phyloP scores from a whole-genome alignment of 768 basidiomycete species.

The Suillus variegatus region DNA sequence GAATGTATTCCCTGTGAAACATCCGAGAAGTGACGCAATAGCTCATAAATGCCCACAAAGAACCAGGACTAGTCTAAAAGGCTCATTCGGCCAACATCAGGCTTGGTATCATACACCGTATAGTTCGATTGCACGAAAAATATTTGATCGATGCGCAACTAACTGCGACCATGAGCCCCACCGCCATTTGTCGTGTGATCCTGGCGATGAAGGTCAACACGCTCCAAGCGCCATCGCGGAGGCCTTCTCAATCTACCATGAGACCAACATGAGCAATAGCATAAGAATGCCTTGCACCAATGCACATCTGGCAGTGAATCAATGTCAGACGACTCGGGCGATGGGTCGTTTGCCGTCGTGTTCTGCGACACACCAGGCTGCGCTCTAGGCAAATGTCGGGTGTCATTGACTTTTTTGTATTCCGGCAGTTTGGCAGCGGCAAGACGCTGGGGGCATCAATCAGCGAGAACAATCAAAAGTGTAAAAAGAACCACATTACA shows the following conservation, averaged over 20 bases:
- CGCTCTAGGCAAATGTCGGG: neutral
- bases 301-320: neutral
- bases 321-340: neutral
- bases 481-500: neutral
- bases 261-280: neutral
- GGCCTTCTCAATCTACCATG: neutral
- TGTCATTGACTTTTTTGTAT: conserved; percentile 1
- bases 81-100: neutral
- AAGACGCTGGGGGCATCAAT: neutral
- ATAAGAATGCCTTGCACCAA: neutral
- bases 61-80: neutral
- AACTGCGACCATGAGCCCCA: neutral
- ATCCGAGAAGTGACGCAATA: neutral
- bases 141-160: neutral
- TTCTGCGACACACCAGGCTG: neutral
- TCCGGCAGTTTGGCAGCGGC: neutral
- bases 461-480: too few species aligned
- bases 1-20: neutral
- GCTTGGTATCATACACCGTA: neutral
- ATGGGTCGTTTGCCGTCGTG: neutral
- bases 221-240: neutral
- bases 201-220: neutral
- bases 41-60: neutral
- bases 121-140: neutral
- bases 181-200: neutral